These are phyloP conservation scores for Caryocar brasiliense DNA, from an alignment of 441 rosid species.

Conservation along the genomic window DNA sequence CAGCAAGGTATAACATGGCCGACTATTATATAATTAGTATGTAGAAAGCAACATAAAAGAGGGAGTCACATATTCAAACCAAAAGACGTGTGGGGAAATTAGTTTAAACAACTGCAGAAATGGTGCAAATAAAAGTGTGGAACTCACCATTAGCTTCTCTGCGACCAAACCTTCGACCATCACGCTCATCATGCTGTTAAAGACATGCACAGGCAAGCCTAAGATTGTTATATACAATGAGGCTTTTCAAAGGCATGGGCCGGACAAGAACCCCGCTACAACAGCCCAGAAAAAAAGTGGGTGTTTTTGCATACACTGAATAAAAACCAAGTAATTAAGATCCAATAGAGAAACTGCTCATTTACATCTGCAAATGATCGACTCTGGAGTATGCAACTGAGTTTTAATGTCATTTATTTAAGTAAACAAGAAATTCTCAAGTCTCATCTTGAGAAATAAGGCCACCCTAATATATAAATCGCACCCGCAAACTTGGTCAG, in stretches of 20 bases:
- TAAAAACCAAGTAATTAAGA: conserved; percentile 29
- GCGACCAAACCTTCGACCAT: conserved; percentile 48
- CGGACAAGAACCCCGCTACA: conserved; percentile 41
- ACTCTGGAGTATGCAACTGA: neutral
- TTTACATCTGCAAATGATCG: conserved; percentile 8
- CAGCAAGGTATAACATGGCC: no score
- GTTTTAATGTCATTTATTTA: no score
- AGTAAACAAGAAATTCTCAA: no score
- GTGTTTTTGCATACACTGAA: conserved; percentile 39
- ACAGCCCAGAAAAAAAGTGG: conserved; percentile 44
- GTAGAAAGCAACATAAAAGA: no score
- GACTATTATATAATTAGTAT: no score
- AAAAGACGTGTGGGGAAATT: no score
- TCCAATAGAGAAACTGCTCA: conserved; percentile 13
- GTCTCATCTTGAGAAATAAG: no score
- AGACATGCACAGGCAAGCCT: conserved; percentile 81
- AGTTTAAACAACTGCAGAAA: no score
- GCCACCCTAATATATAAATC: no score
- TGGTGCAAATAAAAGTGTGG: neutral
- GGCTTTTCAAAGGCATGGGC: conserved; percentile 39
- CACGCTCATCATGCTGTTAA: conserved; percentile 83
- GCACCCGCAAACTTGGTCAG: no score
- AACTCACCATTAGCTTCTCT: conserved; percentile 50
- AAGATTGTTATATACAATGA: conserved; percentile 55
- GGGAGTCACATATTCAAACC: no score